phyloP scores from a whole-genome alignment of 139 green algal genomes.

The Cymbomonas tetramitiformis region DNA sequence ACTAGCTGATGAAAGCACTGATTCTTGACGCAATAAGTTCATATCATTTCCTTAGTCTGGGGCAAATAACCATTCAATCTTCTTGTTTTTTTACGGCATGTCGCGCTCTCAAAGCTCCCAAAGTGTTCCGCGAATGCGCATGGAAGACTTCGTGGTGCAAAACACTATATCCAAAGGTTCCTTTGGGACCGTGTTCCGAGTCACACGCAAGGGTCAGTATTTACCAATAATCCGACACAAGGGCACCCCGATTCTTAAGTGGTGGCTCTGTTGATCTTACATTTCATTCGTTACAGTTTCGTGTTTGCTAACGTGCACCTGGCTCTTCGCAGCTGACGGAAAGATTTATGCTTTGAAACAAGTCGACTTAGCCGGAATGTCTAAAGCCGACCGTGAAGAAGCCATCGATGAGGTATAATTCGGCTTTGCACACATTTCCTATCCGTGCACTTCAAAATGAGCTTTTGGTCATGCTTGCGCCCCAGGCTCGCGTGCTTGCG shows the following conservation, averaged over 20 bases:
- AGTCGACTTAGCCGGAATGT: constrained; percentile 45
- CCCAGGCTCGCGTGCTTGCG: constrained; percentile 44
- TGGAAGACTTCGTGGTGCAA: constrained; percentile 33
- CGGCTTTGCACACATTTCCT: not conserved
- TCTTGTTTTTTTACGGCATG: too few relatives aligned
- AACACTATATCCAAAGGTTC: constrained; percentile 39
- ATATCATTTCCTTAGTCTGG: too few relatives aligned
- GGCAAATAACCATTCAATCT: too few relatives aligned
- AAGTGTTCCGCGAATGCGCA: not conserved
- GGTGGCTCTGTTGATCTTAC: too few relatives aligned
- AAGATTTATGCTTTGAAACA: constrained; percentile 47
- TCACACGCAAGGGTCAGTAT: not conserved
- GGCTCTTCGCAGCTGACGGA: constrained; percentile 23
- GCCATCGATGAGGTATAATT: constrained; percentile 41
- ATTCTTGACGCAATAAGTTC: too few relatives aligned
- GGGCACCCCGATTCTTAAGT: too few relatives aligned
- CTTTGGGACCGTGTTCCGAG: constrained; percentile 44
- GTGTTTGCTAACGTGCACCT: too few relatives aligned
- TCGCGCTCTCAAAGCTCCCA: not conserved
- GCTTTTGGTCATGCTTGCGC: not conserved
- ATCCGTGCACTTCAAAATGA: not conserved
- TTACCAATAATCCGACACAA: too few relatives aligned
- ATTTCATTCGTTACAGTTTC: too few relatives aligned
- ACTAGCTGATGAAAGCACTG: too few relatives aligned
- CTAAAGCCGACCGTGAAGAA: constrained; percentile 28